These are phyloP conservation scores for Davidsoniella eucalypti DNA, from an alignment of 2,329 filamentous ascomycete species.

Conservation along the genomic window DNA sequence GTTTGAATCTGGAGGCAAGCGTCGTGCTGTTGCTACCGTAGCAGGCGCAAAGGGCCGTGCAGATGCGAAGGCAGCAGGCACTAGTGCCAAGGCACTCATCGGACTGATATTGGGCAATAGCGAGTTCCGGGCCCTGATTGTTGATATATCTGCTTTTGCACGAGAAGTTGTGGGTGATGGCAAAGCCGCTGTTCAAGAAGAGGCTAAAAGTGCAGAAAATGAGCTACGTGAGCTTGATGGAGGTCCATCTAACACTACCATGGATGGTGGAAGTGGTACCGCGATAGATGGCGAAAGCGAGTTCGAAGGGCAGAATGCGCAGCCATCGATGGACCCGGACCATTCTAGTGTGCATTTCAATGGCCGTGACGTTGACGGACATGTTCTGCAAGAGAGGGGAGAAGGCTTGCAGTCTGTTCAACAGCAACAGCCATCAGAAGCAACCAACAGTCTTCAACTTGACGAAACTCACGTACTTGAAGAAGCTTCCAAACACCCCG, in stretches of 20 bases:
- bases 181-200: constrained; percentile 59
- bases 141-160: constrained; percentile 62
- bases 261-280: neutral
- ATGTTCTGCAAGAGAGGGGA: neutral
- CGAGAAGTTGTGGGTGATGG: constrained; percentile 79
- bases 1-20: constrained; percentile 43
- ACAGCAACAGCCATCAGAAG: constrained; percentile 17
- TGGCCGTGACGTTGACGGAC: neutral
- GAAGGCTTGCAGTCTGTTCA: neutral
- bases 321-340: constrained; percentile 32
- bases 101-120: constrained; percentile 77
- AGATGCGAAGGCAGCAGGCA: constrained; percentile 43
- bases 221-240: constrained; percentile 4
- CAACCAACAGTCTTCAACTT: neutral
- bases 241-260: constrained; percentile 19
- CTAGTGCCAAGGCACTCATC: constrained; percentile 68
- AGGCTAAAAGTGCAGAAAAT: constrained; percentile 43
- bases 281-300: constrained; percentile 27
- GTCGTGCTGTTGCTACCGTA: constrained; percentile 42
- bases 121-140: constrained; percentile 74
- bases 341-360: neutral
- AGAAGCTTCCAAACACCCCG: constrained; percentile 3
- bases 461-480: neutral
- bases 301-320: constrained; percentile 38
- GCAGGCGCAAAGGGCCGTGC: constrained; percentile 48